A percentile compares a stretch with the other conserved stretches of the same genome.
Evolutionary conservation across 306 rosid species (phyloP).

Genomic region (Hippophae gyantsensis): DNA sequence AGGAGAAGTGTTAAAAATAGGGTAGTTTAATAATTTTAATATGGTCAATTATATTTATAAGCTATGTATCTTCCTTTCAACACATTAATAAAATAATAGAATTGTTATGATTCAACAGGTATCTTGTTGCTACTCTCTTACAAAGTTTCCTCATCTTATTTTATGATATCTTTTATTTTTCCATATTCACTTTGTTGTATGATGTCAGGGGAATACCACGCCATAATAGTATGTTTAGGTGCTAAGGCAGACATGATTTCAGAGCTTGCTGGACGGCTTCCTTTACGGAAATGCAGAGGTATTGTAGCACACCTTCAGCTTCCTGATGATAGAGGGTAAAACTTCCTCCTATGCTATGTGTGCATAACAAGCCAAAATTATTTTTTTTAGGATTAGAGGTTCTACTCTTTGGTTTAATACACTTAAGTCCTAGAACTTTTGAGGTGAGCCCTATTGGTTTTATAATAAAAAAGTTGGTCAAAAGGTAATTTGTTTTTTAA

Average conservation of each 20-base stretch:
- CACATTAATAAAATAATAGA: no score
- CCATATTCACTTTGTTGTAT: not conserved
- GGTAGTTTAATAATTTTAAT: no score
- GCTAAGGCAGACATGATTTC: conserved; percentile 73
- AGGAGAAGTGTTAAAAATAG: no score
- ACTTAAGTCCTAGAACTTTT: no score
- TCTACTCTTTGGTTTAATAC: not conserved
- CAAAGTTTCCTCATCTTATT: not conserved
- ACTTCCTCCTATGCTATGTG: not conserved
- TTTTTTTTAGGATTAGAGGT: not conserved
- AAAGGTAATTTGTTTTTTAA: no score
- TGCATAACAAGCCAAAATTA: not conserved
- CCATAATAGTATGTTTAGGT: conserved; percentile 74
- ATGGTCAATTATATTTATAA: no score
- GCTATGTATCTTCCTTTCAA: no score
- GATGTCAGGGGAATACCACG: conserved; percentile 62
- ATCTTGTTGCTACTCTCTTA: not conserved
- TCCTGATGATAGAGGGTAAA: conserved; percentile 47
- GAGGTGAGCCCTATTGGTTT: no score
- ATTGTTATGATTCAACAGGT: no score
- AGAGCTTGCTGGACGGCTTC: conserved; percentile 81
- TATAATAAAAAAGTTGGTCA: no score
- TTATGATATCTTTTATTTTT: conserved; percentile 8
- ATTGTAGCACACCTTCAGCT: conserved; percentile 66
- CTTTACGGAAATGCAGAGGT: conserved; percentile 87